Conservation (phyloP, 2,329 filamentous ascomycete genomes). For the Colletotrichum neosansevieriae region DNA sequence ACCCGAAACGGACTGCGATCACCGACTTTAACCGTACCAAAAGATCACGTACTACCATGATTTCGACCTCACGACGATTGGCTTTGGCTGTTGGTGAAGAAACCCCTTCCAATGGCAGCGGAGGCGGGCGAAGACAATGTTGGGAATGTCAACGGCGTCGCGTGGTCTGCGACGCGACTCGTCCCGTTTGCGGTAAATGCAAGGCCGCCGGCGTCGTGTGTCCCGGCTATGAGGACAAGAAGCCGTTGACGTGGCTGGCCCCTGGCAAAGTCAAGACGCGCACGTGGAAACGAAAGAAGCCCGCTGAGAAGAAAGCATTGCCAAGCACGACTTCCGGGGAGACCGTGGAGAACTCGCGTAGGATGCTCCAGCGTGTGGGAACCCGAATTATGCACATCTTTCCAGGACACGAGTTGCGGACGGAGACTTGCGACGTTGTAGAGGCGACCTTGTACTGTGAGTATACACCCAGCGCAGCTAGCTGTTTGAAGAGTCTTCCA, state of each 20-base stretch:
- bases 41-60: neutral
- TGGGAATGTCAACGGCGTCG: slow-evolving; percentile 56
- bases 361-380: neutral
- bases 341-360: neutral
- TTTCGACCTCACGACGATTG: neutral
- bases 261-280: slow-evolving; percentile 51
- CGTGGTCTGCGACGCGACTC: slow-evolving; percentile 54
- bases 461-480: neutral
- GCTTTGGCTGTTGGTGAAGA: neutral
- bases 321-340: neutral
- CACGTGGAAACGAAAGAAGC: slow-evolving; percentile 40
- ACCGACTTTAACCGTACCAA: too few relatives aligned
- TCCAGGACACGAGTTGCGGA: slow-evolving; percentile 11
- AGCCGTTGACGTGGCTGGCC: slow-evolving; percentile 53
- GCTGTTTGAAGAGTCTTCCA: neutral
- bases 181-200: slow-evolving; percentile 53
- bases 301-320: neutral
- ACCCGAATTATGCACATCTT: slow-evolving; percentile 7
- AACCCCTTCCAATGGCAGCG: neutral
- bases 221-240: slow-evolving; percentile 54
- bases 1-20: slow-evolving; percentile 9
- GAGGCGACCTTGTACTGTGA: slow-evolving; percentile 39
- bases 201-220: slow-evolving; percentile 49
- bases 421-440: slow-evolving; percentile 28
- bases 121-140: slow-evolving; percentile 47